Base-by-base conservation (phyloP, 805 yeast species). In the Teunomyces gatunensis region DNA sequence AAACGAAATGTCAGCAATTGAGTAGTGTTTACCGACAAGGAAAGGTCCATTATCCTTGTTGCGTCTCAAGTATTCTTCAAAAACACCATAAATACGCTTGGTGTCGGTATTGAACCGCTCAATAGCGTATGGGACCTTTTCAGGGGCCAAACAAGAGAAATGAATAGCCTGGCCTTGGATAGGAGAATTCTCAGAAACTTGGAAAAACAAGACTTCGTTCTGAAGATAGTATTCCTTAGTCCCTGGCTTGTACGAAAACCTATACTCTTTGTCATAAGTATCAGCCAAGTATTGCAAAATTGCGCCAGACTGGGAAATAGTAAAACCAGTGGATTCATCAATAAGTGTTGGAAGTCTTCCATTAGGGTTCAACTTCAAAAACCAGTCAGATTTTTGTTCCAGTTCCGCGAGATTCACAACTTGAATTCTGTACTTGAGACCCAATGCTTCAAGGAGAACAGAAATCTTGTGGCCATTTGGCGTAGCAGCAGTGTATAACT, bases 141-240 rank as follows among this genome's bases (percentile, higher is more conserved):
- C 86, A 0, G 67, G 61, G 5, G 84, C 80, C 55, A 47, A 73
- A 4, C 47, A 15, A 1, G 49, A 33, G 57, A 82, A 84, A 58
- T 77, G 83, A 50, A 63, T 59, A 36, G 78, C 79, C 59, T 83
- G 87, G 9, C 88, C 88, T 56, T 76, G 82, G 74, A 77, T 79
- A 47, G 87, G 86, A 30, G 84, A 84, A 36, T 77, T 64, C 6
- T 79, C 51, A 6, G 84, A 81, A 67, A 78, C 73, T 55, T 81
- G 85, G 71, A 79, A 83, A 37, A 71, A 69, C 6, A 77, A 52
- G 76, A 84, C 74, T 52, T 80, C 81, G 54, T 76, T 57, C 58
- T 76, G 75, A 52, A 71, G 74, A 61, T 79, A 84, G 61, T 82
- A 83, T 40, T 64, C 64, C 39, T 53, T 48, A 23, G 80, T 49